These are phyloP conservation scores for Acanthamoeba castellanii DNA, from an alignment of 208 protist species.

Conservation along the genomic window DNA sequence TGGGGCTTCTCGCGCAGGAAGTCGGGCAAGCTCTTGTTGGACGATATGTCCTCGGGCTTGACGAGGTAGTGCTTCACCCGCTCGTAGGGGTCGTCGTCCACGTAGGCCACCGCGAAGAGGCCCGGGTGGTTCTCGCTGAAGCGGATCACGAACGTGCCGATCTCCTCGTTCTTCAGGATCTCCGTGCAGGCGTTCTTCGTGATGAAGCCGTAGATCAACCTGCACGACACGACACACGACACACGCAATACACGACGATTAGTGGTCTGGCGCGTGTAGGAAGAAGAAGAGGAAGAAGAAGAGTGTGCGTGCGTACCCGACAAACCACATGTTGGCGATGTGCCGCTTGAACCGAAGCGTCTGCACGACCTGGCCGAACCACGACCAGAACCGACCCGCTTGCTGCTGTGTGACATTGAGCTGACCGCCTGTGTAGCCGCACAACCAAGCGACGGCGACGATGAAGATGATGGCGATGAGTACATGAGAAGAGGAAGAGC, in stretches of 20 bases:
- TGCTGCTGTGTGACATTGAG: slow-evolving; percentile 55
- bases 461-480: background rate
- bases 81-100: slow-evolving; percentile 79
- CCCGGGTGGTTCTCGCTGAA: slow-evolving; percentile 80
- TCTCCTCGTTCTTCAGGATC: slow-evolving; percentile 36
- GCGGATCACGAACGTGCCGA: slow-evolving; percentile 81
- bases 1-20: slow-evolving; percentile 80
- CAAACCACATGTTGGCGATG: slow-evolving; percentile 80
- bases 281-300: no score
- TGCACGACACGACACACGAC: background rate
- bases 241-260: background rate
- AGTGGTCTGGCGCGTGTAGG: background rate
- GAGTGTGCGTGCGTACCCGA: slow-evolving; percentile 49
- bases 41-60: slow-evolving; percentile 83
- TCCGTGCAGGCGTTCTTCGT: slow-evolving; percentile 81
- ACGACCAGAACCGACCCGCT: slow-evolving; percentile 78
- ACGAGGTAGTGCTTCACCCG: slow-evolving; percentile 84
- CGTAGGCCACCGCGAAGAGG: slow-evolving; percentile 82
- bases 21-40: slow-evolving; percentile 82
- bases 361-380: slow-evolving; percentile 82
- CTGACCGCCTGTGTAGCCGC: slow-evolving; percentile 8
- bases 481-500: background rate
- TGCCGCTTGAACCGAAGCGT: slow-evolving; percentile 84
- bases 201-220: slow-evolving; percentile 83
- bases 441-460: background rate